Evolutionary conservation across 306 rosid species (phyloP), one percentile per base, ranked within the genome.

Genomic region (Rubus idaeus): DNA sequence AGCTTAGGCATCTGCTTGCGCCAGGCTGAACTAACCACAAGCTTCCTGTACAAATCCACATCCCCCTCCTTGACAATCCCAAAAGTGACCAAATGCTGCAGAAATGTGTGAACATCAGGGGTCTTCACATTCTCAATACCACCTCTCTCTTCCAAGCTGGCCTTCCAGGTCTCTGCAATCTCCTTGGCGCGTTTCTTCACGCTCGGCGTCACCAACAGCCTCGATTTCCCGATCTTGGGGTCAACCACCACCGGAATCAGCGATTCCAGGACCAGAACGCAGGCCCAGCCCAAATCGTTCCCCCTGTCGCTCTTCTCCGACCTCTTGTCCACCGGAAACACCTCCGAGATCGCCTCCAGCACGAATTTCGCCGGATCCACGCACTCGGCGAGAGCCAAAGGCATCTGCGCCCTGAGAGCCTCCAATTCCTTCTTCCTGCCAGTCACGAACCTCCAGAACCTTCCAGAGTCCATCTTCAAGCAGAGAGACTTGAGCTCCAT

Each of bases 1-100:
- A 95, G 97, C 87, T 92, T 95, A 0, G 99, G 99, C 99, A 92
- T 95, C 88, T 92, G 99, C 86, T 91, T 95, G 87, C 99, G 83
- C 99, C 99, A 95, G 17, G 99, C 97, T 10, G 97, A 95, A 23
- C 89, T 91, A 79, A 92, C 93, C 51, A 95, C 97, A 60, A 95
- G 99, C 86, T 95, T 92, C 68, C 96, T 83, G 26, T 92, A 95
- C 78, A 95, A 81, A 81, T 80, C 83, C 68, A 89, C 88, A 70
- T 92, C 97, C 20, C 87, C 85, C 63, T 83, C 80, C 83, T 87
- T 86, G 40, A 95, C 98, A 83, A 95, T 88, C 47, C 99, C 98
- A 53, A 92, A 95, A n/a, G 98, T 92, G 51, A 92, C 99, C 71
- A 95, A 89, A 82, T 91, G 99, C 89, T 95, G 99, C 85, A 95